Evolutionary conservation across 164 flowering plant species (phyloP).

Genomic region (Magnolia officinalis): DNA sequence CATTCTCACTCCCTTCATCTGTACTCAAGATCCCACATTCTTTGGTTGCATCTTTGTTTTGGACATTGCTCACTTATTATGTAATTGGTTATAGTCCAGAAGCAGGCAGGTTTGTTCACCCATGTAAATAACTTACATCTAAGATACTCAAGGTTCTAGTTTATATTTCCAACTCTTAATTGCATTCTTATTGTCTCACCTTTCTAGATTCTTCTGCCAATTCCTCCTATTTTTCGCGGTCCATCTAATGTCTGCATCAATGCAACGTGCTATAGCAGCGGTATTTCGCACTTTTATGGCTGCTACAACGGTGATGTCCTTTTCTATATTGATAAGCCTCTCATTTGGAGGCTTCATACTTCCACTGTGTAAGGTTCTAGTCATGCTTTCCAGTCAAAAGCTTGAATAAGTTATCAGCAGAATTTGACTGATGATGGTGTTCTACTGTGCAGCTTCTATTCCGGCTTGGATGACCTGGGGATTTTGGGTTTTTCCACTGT

Average conservation of each 20-base stretch:
- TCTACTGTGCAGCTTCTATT: slow-evolving; percentile 10
- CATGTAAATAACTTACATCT: background rate
- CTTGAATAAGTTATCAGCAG: background rate
- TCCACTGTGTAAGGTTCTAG: slow-evolving; percentile 23
- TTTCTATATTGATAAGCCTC: slow-evolving; percentile 14
- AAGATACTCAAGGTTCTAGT: background rate
- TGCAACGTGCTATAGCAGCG: background rate
- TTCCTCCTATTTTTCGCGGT: slow-evolving; percentile 24
- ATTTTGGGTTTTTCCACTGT: slow-evolving; percentile 44
- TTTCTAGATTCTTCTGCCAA: slow-evolving; percentile 51
- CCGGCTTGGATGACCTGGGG: slow-evolving; percentile 41
- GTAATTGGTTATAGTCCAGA: slow-evolving; percentile 16
- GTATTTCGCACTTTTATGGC: slow-evolving; percentile 6
- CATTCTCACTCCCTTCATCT: slow-evolving; percentile 9
- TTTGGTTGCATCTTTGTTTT: slow-evolving; percentile 1
- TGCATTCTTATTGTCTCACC: background rate
- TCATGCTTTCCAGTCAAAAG: background rate
- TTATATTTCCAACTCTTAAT: background rate
- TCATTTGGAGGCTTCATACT: slow-evolving; percentile 38
- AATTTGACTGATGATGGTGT: slow-evolving; percentile 9
- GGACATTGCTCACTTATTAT: slow-evolving; percentile 9
- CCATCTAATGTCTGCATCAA: slow-evolving; percentile 1
- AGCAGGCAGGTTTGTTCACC: slow-evolving; percentile 5
- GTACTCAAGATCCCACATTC: slow-evolving; percentile 14
- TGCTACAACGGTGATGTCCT: background rate